Base-by-base conservation (phyloP, 441 rosid genomes). In the Croton laevigatus region DNA sequence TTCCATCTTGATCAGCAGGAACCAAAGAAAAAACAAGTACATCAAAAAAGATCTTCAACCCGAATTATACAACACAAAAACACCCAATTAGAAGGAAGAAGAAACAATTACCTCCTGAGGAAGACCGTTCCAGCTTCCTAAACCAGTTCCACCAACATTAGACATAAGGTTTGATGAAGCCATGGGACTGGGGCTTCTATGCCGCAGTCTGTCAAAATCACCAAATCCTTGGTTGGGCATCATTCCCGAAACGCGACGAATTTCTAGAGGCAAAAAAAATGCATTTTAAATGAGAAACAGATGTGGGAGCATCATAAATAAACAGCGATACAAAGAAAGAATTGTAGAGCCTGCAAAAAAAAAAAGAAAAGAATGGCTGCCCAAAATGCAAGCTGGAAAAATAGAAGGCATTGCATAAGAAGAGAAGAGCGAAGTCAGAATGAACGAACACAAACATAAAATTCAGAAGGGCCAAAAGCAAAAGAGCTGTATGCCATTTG, bases 101-200 rank as follows among this genome's bases (percentile, higher is more conserved):
- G 52, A 70, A 66, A 22, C 9, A 72, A 54, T 54, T 80, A 91
- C 97, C 91, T 94, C 98, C 68, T 82, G 90, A 19, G 88, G 88
- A 79, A 89, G 83, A 68, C 89, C 85, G 81, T 86, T 89, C 96
- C 97, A 88, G 59, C 87, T 83, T 37, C 91, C 78, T 69, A 88
- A 81, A 59, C 93, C 88, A 38, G 89, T 60, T 62, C 93, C 88
- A 16, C 83, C 79, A 80, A 78, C 86, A 79, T 83, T 87, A 53
- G 98, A 82, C 72, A 91, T 86, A 44, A 84, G 86, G 78, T 81
- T 89, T 71, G 99, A 92, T 73, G 98, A 94, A 77, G 97, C 93
- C 96, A 94, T 90, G 65, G 99, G 98, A 83, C 97, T 90, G 27
- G 99, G 97, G 80, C 97, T 92, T 82, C 99, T 87, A 75, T 89